Evolutionary conservation across 495 filamentous ascomycete genomes (phyloP), one percentile per base, ranked within the genome.

Genomic region (Daldinia bambusicola): DNA sequence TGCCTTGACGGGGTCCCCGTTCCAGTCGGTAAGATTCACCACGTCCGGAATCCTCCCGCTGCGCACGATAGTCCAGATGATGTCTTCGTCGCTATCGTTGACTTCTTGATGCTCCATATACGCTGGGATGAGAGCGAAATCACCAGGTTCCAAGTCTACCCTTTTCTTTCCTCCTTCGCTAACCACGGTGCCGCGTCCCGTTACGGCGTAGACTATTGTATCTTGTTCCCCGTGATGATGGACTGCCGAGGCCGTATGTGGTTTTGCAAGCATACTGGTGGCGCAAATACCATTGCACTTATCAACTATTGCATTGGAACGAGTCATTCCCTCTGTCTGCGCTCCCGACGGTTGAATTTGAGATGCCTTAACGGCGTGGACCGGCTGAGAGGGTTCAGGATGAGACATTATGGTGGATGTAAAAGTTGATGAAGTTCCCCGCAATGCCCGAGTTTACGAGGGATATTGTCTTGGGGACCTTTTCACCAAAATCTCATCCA

Each of bases 141-240:
- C 86, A 0, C 86, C 85, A 0, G 83, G 81, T 16, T 74, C 78
- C 10, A 89, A 74, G 4, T 82, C 75, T 45, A 86, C 77, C 30
- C 82, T 79, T 56, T 79, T 84, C 1, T 14, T 14, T 13, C 74
- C 72, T 14, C 70, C 70, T 56, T 76, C 75, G 48, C 63, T 70
- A 43, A 88, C 76, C 55, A 88, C 75, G 45, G 77, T 78, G 10
- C 86, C 84, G 31, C 79, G 76, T 8, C 87, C 85, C 30, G 75
- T 74, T 8, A 82, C 77, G 14, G 83, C 84, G 72, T 86, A 86
- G 51, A 89, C 82, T 34, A 88, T 77, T 0, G 84, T 88, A 61
- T 88, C 84, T 81, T 88, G 83, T 22, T 80, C 76, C 38, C 84
- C 85, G 71, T 87, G 85, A 55, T 87, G 85, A 70, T 87, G 85